These are phyloP conservation scores for Fraxinus cuspidata DNA, from an alignment of 257 asterid species.

Conservation along the genomic window DNA sequence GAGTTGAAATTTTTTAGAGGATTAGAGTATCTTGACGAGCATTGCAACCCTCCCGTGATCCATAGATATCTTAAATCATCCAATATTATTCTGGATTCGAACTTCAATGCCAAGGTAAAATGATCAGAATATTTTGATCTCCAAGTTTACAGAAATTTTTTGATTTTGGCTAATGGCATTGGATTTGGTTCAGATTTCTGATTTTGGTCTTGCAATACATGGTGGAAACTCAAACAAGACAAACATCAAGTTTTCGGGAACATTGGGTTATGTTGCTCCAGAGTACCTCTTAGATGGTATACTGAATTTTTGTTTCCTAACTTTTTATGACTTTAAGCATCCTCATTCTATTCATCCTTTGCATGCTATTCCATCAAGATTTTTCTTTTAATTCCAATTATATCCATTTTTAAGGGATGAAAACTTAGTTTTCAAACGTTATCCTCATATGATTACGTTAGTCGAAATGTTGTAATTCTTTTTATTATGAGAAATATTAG, in stretches of 20 bases:
- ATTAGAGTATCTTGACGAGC: slow-evolving; percentile 84
- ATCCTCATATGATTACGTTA: background rate
- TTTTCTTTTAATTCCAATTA: background rate
- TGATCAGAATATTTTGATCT: background rate
- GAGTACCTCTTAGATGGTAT: slow-evolving; percentile 85
- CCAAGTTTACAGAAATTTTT: background rate
- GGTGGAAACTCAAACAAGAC: slow-evolving; percentile 63
- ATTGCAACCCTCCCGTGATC: slow-evolving; percentile 77
- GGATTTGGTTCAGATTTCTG: slow-evolving; percentile 64
- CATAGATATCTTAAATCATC: slow-evolving; percentile 88
- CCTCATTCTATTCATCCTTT: background rate
- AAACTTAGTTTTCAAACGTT: background rate
- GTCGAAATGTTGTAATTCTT: background rate
- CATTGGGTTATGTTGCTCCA: slow-evolving; percentile 88
- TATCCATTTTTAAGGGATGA: too few species aligned
- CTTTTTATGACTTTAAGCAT: background rate
- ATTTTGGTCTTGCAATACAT: slow-evolving; percentile 78
- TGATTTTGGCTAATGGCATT: slow-evolving; percentile 21
- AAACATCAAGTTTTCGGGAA: slow-evolving; percentile 76
- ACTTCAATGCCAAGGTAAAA: too few species aligned
- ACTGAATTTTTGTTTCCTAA: slow-evolving; percentile 7
- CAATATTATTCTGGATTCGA: slow-evolving; percentile 82
- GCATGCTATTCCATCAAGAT: background rate
- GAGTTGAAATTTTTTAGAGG: slow-evolving; percentile 51
- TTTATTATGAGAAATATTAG: too few species aligned